Evolutionary conservation across 139 green algal genomes (phyloP).

Genomic region (Pleodorina starrii): DNA sequence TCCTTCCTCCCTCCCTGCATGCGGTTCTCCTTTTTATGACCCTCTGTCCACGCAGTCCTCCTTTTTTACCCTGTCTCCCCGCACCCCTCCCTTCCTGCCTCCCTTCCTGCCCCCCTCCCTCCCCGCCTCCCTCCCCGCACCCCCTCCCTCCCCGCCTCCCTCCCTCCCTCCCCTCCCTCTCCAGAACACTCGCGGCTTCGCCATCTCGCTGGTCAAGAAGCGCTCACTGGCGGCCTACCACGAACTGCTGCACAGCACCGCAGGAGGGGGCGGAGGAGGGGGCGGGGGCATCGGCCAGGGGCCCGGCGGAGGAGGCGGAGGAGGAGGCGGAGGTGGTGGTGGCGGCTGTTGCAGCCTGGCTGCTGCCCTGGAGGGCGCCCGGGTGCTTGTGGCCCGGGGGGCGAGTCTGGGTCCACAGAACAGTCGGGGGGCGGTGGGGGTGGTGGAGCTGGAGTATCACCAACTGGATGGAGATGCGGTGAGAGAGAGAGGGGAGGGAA

Average conservation of each 20-base stretch:
- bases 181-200: constrained; percentile 53
- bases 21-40: no score
- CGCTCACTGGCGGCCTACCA: constrained; percentile 36
- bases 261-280: not conserved
- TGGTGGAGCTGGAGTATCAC: constrained; percentile 60
- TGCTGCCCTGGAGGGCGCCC: constrained; percentile 32
- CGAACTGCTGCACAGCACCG: constrained; percentile 21
- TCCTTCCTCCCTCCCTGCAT: no score
- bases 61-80: no score
- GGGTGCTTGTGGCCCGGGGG: constrained; percentile 34
- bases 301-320: not conserved
- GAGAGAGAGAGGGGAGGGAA: not conserved
- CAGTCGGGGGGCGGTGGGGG: constrained; percentile 51
- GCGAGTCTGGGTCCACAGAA: constrained; percentile 25
- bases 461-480: constrained; percentile 54
- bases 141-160: not conserved
- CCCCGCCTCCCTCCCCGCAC: not conserved
- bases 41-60: no score
- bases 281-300: not conserved
- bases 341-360: constrained; percentile 22
- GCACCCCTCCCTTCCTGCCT: no score
- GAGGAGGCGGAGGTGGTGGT: not conserved
- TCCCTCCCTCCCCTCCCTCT: not conserved
- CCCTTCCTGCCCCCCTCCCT: no score
- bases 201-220: constrained; percentile 53